Base-by-base conservation (phyloP, 2,329 filamentous ascomycete genomes). In the Didymella exigua region DNA sequence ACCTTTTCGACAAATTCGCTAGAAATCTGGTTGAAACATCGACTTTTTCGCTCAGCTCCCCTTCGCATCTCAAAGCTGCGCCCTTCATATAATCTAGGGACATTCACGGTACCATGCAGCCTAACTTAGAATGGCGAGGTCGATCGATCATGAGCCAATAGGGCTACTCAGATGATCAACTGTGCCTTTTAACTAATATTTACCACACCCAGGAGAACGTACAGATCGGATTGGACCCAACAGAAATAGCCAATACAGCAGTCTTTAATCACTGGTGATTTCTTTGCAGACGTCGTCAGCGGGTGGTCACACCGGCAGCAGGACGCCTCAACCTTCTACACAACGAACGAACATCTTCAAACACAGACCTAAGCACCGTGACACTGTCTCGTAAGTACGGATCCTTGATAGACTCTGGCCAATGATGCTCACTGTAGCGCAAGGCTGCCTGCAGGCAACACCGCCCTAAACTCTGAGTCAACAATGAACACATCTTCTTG, bases 371-470 rank as follows among this genome's bases (percentile, higher is more conserved):
- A 11, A 1, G 11, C 4, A 3, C n/a, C 4, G 21, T 10, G 4
- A n/a, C 14, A 19, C 5, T 42, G 29, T 26, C 37, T 48, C 26
- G 19, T 33, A 29, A 27, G 8, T 27, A 44, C 38, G 44, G 9
- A 54, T 54, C 50, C 26, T 53, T 29, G 6, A 33, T 23, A n/a
- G 7, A 19, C 26, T n/a, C 18, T 10, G 45, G 50, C 67, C 66
- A 69, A 69, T 67, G 52, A 56, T 27, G 31, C 49, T 38, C 36
- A 27, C 37, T 18, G 43, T 42, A 16, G 40, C 48, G 27, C 56
- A 49, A 66, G 65, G 69, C 59, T 68, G 63, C 65, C 67, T 67
- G 58, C 56, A 69, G 65, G 67, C 67, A 70, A 45, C 66, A 60
- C 58, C 60, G 57, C 60, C 57, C 46, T 58, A 46, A 38, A 19